Conservation (phyloP, 2,329 filamentous ascomycete species). For the Talaromyces sp. region DNA sequence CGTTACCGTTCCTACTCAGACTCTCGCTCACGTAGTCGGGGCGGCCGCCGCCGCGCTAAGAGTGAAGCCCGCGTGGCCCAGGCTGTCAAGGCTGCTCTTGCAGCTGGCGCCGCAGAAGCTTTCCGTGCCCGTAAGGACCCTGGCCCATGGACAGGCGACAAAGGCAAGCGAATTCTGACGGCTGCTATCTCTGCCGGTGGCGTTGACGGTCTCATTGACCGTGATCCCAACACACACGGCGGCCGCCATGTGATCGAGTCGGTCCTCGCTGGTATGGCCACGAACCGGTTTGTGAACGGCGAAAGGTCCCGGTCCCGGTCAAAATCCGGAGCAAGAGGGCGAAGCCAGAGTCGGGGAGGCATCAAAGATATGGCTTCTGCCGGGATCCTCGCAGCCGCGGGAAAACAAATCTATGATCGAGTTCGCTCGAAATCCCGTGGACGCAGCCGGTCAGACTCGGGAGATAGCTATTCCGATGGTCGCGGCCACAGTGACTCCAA, state of each 20-base stretch:
- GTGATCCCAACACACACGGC: constrained; percentile 63
- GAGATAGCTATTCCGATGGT: constrained; percentile 42
- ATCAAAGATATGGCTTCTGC: constrained; percentile 39
- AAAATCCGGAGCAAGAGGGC: constrained; percentile 44
- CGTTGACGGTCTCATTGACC: constrained; percentile 69
- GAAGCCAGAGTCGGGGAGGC: constrained; percentile 39
- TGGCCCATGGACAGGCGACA: constrained; percentile 83
- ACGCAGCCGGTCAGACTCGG: constrained; percentile 41
- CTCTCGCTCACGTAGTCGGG: constrained; percentile 51
- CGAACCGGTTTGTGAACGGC: constrained; percentile 80
- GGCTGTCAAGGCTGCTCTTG: constrained; percentile 82
- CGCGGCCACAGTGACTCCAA: constrained; percentile 35
- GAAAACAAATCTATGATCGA: constrained; percentile 41
- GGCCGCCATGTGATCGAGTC: constrained; percentile 82
- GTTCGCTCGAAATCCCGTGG: constrained; percentile 38
- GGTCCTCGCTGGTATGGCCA: constrained; percentile 80
- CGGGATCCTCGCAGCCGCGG: constrained; percentile 42
- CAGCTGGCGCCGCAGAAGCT: constrained; percentile 86
- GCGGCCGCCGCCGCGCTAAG: constrained; percentile 46
- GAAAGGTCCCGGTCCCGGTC: constrained; percentile 68
- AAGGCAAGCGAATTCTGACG: constrained; percentile 85
- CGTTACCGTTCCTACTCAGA: constrained; percentile 43
- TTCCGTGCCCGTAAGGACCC: constrained; percentile 86
- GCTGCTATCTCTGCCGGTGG: constrained; percentile 80
- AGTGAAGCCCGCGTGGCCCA: constrained; percentile 65